Evolutionary conservation across 192 early-diverging fungal species (phyloP), one percentile per base, ranked within the genome.

Genomic region (Coemansia sp.): DNA sequence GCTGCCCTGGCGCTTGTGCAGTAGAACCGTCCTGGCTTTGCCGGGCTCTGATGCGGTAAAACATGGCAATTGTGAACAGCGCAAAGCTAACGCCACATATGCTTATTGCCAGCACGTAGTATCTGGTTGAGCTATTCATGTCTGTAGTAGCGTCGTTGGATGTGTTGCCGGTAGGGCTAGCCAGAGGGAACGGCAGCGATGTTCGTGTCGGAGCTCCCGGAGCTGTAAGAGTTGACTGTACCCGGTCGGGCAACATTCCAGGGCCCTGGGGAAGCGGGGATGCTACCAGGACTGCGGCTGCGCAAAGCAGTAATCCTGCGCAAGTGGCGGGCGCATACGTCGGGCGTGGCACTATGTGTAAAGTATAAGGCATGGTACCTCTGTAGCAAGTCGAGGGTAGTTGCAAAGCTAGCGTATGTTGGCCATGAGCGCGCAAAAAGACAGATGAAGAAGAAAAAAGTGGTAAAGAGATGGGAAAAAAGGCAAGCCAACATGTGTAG

Each of bases 21-120:
- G 42, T 21, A 16, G 38, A 35, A n/a, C 24, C 48, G 23, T 46
- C 21, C 6, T 21, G 66, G 43, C 23, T 34, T n/a, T 59, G 58
- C 5, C 65, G 65, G 14, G 65, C 53, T 45, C 55, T 43, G 59
- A 65, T 51, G 39, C 63, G 71, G n/a, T 63, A 62, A n/a, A 67
- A 20, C 37, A 66, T 62, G 7, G 65, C 63, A 18, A 67, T 35
- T 23, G 63, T 43, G 43, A 73, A 67, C 14, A 61, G 60, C 7
- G 67, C 26, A 16, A 67, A 60, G 10, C 71, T 66, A 10, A 55
- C 62, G 1, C 60, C 60, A 14, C 71, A 73, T 13, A 66, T 61
- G 26, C 65, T 56, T 14, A 73, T 62, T 14, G 71, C 71, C 65
- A 73, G 42, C n/a, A 66, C 58, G 33, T 73, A 73, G 71, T 73